Conservation (phyloP, 306 rosid genomes). For the Leucaena leucocephala region DNA sequence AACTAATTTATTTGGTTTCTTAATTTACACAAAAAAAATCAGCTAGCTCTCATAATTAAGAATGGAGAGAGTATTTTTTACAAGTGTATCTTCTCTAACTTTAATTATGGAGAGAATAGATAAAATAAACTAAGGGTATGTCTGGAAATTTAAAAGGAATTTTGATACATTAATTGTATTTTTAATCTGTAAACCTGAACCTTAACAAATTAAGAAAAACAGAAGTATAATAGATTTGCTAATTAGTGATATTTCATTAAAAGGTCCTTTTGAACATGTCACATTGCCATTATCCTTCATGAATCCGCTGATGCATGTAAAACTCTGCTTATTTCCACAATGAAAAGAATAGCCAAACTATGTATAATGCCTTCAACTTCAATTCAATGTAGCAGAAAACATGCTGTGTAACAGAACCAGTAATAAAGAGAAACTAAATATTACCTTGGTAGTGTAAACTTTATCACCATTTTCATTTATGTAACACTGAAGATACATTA, state of each 20-base stretch:
- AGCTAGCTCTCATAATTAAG: too few species aligned
- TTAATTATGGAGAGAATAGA: neutral
- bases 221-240: neutral
- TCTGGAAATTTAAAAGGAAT: neutral
- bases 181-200: neutral
- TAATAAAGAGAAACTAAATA: neutral
- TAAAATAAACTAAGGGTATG: neutral
- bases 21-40: too few species aligned
- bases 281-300: neutral
- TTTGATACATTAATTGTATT: neutral
- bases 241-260: neutral
- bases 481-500: conserved; percentile 45
- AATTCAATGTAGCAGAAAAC: neutral
- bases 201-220: neutral
- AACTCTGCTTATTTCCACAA: neutral
- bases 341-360: conserved; percentile 1
- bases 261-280: neutral
- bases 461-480: conserved; percentile 45
- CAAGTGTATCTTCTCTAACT: neutral
- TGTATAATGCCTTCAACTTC: conserved; percentile 2
- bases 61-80: neutral
- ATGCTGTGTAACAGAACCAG: neutral
- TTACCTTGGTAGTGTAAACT: conserved; percentile 41
- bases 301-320: neutral
- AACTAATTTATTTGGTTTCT: too few species aligned